Conservation (phyloP, 805 yeast genomes). For the Spathaspora hagerdaliae region DNA sequence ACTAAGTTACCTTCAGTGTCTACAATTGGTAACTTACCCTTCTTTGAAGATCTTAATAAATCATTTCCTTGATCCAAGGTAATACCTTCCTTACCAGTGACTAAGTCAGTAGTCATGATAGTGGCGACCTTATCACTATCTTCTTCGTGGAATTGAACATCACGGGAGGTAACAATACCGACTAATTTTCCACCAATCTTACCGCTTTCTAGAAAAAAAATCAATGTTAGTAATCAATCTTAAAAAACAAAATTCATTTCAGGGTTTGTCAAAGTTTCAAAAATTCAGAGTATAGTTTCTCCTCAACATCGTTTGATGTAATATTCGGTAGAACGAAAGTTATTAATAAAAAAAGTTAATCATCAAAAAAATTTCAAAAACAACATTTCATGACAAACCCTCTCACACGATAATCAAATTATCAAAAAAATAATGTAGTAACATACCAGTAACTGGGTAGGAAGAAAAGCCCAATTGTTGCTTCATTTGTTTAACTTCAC, state of each 20-base stretch:
- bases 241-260: background rate
- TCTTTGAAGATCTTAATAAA: slow-evolving; percentile 85
- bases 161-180: slow-evolving; percentile 97
- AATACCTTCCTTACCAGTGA: slow-evolving; percentile 81
- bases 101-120: slow-evolving; percentile 85
- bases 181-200: slow-evolving; percentile 81
- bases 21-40: slow-evolving; percentile 95
- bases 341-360: slow-evolving; percentile 47
- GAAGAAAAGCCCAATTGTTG: slow-evolving; percentile 85
- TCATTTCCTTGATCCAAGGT: slow-evolving; percentile 84
- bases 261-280: background rate
- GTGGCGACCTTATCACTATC: slow-evolving; percentile 57
- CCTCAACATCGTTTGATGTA: slow-evolving; percentile 97
- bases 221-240: slow-evolving; percentile 22
- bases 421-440: background rate
- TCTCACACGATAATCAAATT: slow-evolving; percentile 2
- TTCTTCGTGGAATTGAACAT: slow-evolving; percentile 89
- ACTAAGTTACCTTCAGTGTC: slow-evolving; percentile 73
- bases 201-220: slow-evolving; percentile 62
- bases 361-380: slow-evolving; percentile 42
- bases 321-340: slow-evolving; percentile 99
- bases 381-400: background rate
- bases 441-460: slow-evolving; percentile 99
- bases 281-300: slow-evolving; percentile 36
- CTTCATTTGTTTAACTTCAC: slow-evolving; percentile 72